Evolutionary conservation across 1,284 basidiomycete species (phyloP), one percentile per base, ranked within the genome.

Genomic region (Fistulinella cinereoalba): DNA sequence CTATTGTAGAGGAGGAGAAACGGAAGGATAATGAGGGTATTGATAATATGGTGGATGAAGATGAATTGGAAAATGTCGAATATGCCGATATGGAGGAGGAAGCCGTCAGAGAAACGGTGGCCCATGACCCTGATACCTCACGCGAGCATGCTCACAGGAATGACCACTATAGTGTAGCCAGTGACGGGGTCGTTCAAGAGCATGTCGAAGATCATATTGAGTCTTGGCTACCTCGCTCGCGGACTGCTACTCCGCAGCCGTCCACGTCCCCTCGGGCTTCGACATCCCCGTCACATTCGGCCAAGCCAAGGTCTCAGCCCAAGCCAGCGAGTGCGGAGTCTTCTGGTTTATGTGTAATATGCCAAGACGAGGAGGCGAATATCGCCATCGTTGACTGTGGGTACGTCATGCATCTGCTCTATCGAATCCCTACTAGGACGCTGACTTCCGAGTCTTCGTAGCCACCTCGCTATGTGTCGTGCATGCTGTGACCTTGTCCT

Each of bases 351-450:
- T 95, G 91, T 62, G 88, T 94, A 0, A 80, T 94, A 15, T 95
- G 92, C 62, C 90, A 93, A 62, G 92, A 94, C 55, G 88, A 92
- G 47, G 91, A 94, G 55, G 91, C 91, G 1, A 92, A 87, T 53
- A 88, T 95, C 44, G 92, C 90, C 2, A 83, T 92, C 42, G 87
- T 93, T n/a, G 91, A 95, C 66, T 95, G 92, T 78, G 92, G 92
- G 85, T 90, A 62, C 40, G 84, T 76, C 11, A 31, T 24, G 4
- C 9, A 39, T 19, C 36, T 16, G 8, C 37, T 44, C 40, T 29
- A 23, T 52, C 34, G 29, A 37, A 23, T 31, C 32, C 37, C 16
- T 13, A 37, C n/a, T n/a, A n/a, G n/a, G n/a, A n/a, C 24, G 16
- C 27, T 41, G 38, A 44, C 24, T 39, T 21, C 38, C 6, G n/a